Conservation (phyloP, 2,329 filamentous ascomycete genomes). For the Talaromyces sp. region DNA sequence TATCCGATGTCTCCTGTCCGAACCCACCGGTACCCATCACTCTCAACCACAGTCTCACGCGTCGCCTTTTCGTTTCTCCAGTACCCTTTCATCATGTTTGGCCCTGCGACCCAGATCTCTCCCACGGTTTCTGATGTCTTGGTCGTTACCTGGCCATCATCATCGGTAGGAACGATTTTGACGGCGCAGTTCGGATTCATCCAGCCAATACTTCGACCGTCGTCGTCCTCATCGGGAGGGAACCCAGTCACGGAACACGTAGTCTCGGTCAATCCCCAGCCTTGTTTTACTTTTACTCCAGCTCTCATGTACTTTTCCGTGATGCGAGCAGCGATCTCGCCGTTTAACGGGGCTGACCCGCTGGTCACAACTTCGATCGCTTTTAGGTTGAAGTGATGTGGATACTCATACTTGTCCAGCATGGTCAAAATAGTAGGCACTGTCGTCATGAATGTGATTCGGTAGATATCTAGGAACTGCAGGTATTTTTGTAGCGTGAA, state of each 20-base stretch:
- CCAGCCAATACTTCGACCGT: not conserved
- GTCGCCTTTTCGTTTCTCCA: conserved; percentile 69
- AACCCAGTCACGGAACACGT: not conserved
- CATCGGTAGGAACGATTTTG: not conserved
- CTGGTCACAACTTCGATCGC: not conserved
- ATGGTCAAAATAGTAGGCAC: not conserved
- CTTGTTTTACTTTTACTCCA: conserved; percentile 60
- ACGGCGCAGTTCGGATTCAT: not conserved
- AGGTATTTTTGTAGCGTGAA: not conserved
- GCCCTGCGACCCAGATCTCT: conserved; percentile 69
- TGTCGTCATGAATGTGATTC: not conserved
- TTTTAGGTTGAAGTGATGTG: not conserved
- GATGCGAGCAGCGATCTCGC: not conserved
- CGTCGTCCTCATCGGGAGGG: not conserved
- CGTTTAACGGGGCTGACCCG: not conserved
- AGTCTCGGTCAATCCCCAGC: conserved; percentile 63
- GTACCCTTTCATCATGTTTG: conserved; percentile 71
- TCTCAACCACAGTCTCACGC: conserved; percentile 48
- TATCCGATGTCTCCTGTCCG: conserved; percentile 71
- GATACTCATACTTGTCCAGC: not conserved
- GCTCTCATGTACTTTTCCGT: conserved; percentile 19
- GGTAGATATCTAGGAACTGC: conserved; percentile 1
- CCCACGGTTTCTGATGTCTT: conserved; percentile 55
- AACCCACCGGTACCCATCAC: conserved; percentile 65
- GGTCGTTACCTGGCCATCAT: conserved; percentile 58